Evolutionary conservation across 495 filamentous ascomycete species (phyloP).

Genomic region (Glarea lozoyensis): DNA sequence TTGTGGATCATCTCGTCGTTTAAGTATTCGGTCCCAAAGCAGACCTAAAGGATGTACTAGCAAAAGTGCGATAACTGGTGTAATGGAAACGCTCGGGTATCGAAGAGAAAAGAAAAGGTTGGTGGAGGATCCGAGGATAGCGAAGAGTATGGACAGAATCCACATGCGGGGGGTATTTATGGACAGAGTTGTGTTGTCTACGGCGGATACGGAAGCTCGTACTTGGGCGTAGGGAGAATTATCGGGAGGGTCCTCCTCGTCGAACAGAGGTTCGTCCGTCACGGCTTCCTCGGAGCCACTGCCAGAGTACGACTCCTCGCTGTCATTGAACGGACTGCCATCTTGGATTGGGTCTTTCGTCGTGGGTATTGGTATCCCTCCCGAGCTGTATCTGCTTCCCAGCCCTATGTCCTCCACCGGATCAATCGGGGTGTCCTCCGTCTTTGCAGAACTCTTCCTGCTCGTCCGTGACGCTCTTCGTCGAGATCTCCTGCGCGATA

Average conservation of each 20-base stretch:
- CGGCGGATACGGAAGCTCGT: slow-evolving; percentile 65
- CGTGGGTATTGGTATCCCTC: slow-evolving; percentile 13
- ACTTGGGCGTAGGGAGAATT: slow-evolving; percentile 67
- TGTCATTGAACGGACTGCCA: slow-evolving; percentile 2
- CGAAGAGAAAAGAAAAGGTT: slow-evolving; percentile 78
- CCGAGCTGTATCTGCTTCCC: slow-evolving; percentile 10
- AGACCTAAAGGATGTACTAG: slow-evolving; percentile 74
- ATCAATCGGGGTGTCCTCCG: neutral
- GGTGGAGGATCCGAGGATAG: slow-evolving; percentile 69
- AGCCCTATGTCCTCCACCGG: slow-evolving; percentile 13
- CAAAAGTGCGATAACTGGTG: slow-evolving; percentile 73
- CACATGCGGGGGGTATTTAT: slow-evolving; percentile 89
- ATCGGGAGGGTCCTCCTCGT: slow-evolving; percentile 44
- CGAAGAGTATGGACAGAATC: slow-evolving; percentile 67
- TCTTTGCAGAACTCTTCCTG: neutral
- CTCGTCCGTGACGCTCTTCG: slow-evolving; percentile 3
- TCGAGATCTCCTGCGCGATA: neutral
- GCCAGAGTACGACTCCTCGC: slow-evolving; percentile 1
- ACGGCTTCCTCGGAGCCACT: neutral
- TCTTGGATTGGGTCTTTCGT: no score
- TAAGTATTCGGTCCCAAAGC: slow-evolving; percentile 64
- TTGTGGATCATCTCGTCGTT: slow-evolving; percentile 49
- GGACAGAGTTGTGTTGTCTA: slow-evolving; percentile 62
- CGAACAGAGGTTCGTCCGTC: slow-evolving; percentile 3
- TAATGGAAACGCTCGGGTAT: slow-evolving; percentile 81